Conservation (phyloP, 495 filamentous ascomycete genomes). For the Penicillium tannophilum region DNA sequence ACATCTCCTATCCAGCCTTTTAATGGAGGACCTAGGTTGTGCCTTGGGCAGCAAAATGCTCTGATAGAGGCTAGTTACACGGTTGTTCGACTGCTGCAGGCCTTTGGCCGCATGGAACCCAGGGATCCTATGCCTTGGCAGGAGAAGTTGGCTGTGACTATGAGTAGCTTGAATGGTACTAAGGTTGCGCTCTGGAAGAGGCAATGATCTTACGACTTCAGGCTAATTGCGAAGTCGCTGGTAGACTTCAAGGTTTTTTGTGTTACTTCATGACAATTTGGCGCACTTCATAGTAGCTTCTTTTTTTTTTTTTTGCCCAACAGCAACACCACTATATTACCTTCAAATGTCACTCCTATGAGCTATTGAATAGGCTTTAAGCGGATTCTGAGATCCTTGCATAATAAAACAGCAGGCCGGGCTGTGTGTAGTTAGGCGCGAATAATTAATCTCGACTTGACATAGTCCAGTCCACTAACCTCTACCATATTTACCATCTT, state of each 20-base stretch:
- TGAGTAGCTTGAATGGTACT: constrained; percentile 29
- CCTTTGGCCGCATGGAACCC: neutral
- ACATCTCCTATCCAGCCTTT: neutral
- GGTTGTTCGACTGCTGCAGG: neutral
- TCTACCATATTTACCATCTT: no score
- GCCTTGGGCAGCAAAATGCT: neutral
- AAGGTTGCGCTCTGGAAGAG: constrained; percentile 20
- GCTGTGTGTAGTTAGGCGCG: no score
- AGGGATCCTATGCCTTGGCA: constrained; percentile 29
- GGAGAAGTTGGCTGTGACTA: constrained; percentile 15
- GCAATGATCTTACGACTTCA: neutral
- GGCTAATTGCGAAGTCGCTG: neutral
- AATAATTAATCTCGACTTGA: no score
- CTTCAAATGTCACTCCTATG: no score
- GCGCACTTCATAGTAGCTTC: neutral
- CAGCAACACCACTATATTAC: no score
- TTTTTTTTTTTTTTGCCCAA: neutral
- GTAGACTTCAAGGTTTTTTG: neutral
- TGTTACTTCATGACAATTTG: neutral
- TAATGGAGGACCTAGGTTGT: constrained; percentile 2
- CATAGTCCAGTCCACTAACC: no score
- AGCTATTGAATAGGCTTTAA: no score
- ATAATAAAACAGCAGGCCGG: no score
- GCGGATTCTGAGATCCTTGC: no score
- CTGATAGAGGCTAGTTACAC: neutral